These are phyloP conservation scores for Porcisia hertigi DNA, from an alignment of 208 protist species.

Conservation along the genomic window DNA sequence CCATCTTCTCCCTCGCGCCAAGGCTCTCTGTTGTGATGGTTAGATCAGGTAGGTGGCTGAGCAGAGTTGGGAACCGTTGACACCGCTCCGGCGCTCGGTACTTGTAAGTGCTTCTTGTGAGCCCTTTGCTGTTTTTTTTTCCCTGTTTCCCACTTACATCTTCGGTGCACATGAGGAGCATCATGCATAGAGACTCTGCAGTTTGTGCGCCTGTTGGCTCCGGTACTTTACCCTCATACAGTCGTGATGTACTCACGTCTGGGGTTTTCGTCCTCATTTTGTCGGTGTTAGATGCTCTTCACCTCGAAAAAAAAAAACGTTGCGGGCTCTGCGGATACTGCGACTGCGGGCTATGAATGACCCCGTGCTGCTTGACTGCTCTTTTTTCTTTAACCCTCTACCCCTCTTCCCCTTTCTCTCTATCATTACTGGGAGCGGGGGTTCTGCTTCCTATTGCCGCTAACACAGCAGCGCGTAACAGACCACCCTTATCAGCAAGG, in stretches of 20 bases:
- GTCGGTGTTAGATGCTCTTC: not conserved
- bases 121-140: no score
- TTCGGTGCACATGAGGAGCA: no score
- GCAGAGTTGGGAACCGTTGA: not conserved
- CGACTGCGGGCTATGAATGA: not conserved
- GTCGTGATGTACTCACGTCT: no score
- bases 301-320: not conserved
- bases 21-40: not conserved
- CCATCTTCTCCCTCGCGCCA: not conserved
- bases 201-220: no score
- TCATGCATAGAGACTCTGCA: not conserved
- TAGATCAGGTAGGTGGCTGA: not conserved
- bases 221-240: no score
- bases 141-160: not conserved
- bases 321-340: not conserved
- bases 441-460: not conserved
- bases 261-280: not conserved
- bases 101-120: not conserved
- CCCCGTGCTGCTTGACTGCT: not conserved
- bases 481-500: not conserved
- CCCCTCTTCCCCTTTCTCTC: no score
- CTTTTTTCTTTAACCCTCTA: slow-evolving; percentile 10
- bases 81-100: not conserved
- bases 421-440: not conserved
- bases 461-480: not conserved